Evolutionary conservation across 441 rosid species (phyloP), one percentile per base, ranked within the genome.

Genomic region (Rhodomyrtus psidioides): DNA sequence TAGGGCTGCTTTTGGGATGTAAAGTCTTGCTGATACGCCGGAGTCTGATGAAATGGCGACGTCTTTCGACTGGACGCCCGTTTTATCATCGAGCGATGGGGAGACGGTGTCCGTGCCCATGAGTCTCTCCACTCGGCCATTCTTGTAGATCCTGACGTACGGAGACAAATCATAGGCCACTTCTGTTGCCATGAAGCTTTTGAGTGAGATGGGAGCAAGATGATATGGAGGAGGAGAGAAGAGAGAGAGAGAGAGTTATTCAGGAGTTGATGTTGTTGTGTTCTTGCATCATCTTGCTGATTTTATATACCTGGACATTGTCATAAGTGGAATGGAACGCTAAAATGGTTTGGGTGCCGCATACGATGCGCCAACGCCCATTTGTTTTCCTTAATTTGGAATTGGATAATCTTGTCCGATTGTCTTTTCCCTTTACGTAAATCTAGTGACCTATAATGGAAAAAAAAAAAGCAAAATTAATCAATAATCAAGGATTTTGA

Each of bases 1-100:
- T 14, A 74, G 23, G 3, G 34, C 6, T 13, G 53, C 74, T 26
- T 70, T 75, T 19, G 92, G 91, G 39, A 89, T 42, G 88, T 82
- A 89, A 55, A 89, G 74, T 58, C 75, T 62, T 8, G 76, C 76
- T 24, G 76, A 30, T 7, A 30, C 2, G 13, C 7, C 3, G 3
- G 76, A 30, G 23, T 62, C 76, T 1, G 46, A 62, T 17, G 46
- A 62, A 17, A 1, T 30, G 13, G 14, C 44, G 4, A 62, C 75
- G 24, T 62, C 44, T 3, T 62, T 62, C 8, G 24, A 30, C 17
- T 4, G 44, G 6, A 62, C 24, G 12, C 42, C 75, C 4, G 75
- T 62, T 30, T 16, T 30, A 23, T 30, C 13, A 7, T 0, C 75
- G 5, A 62, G 75, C 21, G 75, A 62, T 4, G 44, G 75, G 17